These are phyloP conservation scores for Metrosideros polymorpha DNA, from an alignment of 441 rosid genomes.

Conservation along the genomic window DNA sequence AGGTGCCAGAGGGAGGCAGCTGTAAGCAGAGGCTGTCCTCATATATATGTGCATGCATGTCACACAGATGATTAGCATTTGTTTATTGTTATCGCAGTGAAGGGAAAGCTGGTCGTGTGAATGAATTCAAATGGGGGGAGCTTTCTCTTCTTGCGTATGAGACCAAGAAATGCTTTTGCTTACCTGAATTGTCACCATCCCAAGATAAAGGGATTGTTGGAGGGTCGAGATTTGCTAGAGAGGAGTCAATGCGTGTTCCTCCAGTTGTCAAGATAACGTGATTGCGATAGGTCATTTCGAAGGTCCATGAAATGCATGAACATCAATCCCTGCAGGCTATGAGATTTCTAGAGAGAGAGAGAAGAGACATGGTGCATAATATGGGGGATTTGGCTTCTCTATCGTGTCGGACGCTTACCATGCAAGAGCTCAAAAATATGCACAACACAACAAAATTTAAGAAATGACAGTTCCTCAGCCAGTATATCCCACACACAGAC, in stretches of 20 bases:
- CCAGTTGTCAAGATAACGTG: constrained; percentile 12
- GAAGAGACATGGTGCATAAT: constrained; percentile 35
- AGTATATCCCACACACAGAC: neutral
- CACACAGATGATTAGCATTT: neutral
- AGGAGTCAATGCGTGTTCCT: constrained; percentile 17
- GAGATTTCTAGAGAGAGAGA: neutral
- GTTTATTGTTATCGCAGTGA: neutral
- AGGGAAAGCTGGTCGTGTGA: neutral
- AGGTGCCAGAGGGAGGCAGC: neutral
- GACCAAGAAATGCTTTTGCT: neutral
- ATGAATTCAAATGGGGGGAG: neutral
- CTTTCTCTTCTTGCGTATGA: neutral
- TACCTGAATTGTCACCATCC: neutral
- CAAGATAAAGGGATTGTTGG: neutral
- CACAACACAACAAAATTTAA: constrained; percentile 13
- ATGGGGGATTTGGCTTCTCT: constrained; percentile 40
- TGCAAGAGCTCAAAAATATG: constrained; percentile 21
- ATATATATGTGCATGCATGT: neutral
- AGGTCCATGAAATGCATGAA: neutral
- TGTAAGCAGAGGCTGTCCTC: neutral
- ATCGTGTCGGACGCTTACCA: constrained; percentile 39
- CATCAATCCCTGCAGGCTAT: neutral
- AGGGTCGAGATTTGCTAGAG: neutral
- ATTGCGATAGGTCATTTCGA: constrained; percentile 31
- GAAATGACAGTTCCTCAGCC: constrained; percentile 34